Base-by-base conservation (phyloP, 305 asterid species). In the Solanum hybrid region DNA sequence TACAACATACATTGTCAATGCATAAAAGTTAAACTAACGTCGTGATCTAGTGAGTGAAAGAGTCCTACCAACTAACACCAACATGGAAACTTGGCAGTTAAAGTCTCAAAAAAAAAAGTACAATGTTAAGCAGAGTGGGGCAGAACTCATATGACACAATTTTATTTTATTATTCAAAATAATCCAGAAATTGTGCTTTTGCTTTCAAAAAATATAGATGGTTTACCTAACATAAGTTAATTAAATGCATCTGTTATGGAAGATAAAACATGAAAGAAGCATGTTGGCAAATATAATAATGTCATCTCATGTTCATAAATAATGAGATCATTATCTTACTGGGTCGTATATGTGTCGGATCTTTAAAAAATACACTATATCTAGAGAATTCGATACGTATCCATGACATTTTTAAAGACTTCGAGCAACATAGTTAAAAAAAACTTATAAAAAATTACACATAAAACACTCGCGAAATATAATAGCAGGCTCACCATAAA, bases 331-430 rank as follows among this genome's bases (percentile, higher is more conserved):
- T 14, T n/a, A 9, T 57, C 51, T 40, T 40, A 40, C 67, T 51
- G 1, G 64, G 1, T 51, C n/a, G 4, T 16, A 51, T 16, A 0
- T 51, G 0, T 16, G n/a, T 51, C 10, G 0, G 2, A 51, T 51
- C n/a, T 51, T 51, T 3, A 0, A 22, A 61, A 61, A 22, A 22
- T 61, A 61, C 11, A 20, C 0, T 20, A 20, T 3, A 22, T 61
- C 0, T 61, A 20, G 2, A 57, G n/a, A 57, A 3, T 57, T 18
- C 0, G 5, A 57, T 18, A 57, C 0, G 1, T 1, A 18, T 18
- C 0, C 5, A 57, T 57, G 1, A 57, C 0, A 20, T 61, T 8
- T 61, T 20, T 8, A 4, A 61, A 61, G 11, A 61, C 1, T 1
- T 61, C 1, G 1, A 61, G 1, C 5, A 61, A 61, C 5, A 61